These are phyloP conservation scores for Flueggea neowawraea DNA, from an alignment of 441 rosid genomes.

Conservation along the genomic window DNA sequence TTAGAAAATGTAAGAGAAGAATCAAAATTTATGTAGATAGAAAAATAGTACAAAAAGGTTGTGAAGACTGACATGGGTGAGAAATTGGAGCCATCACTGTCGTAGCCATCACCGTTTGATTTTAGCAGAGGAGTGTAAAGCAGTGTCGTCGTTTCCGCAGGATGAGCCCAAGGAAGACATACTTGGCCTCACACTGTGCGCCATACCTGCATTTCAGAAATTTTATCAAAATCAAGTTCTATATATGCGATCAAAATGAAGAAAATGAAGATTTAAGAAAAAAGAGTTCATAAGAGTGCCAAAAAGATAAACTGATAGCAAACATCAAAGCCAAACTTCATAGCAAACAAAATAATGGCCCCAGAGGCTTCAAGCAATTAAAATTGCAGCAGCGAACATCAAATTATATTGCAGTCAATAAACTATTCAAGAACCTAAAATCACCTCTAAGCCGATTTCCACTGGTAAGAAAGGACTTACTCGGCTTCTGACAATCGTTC, in stretches of 20 bases:
- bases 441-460: slow-evolving; percentile 18
- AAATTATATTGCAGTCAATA: slow-evolving; percentile 14
- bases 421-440: slow-evolving; percentile 21
- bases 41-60: neutral
- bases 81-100: slow-evolving; percentile 67
- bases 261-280: too few species aligned
- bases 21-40: neutral
- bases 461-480: slow-evolving; percentile 14
- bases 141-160: slow-evolving; percentile 39
- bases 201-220: slow-evolving; percentile 15
- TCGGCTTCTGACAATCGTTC: slow-evolving; percentile 14
- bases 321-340: slow-evolving; percentile 11
- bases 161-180: slow-evolving; percentile 50
- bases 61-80: slow-evolving; percentile 49
- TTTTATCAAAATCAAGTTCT: too few species aligned
- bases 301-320: neutral
- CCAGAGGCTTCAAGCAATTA: slow-evolving; percentile 21
- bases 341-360: slow-evolving; percentile 10
- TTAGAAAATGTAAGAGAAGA: neutral
- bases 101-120: slow-evolving; percentile 71
- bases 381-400: slow-evolving; percentile 11
- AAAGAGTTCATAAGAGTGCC: too few species aligned
- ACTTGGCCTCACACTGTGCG: slow-evolving; percentile 48
- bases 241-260: too few species aligned
- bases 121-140: slow-evolving; percentile 34